These are phyloP conservation scores for Chionographis japonica DNA, from an alignment of 106 monocot genomes.

Conservation along the genomic window DNA sequence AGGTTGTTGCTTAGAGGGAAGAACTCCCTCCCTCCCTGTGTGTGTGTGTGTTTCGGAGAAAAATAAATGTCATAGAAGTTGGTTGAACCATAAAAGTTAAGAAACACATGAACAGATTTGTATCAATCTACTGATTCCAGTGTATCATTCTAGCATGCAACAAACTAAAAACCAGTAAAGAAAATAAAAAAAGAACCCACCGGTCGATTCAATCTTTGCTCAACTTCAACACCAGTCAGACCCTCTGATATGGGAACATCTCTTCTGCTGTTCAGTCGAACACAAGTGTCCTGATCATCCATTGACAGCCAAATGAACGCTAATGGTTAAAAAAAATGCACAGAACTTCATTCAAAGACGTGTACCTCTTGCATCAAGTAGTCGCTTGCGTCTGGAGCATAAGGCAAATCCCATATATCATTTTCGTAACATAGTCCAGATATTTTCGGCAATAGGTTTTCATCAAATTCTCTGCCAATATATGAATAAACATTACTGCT, in stretches of 20 bases:
- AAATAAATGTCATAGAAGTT: no score
- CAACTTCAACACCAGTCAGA: conserved; percentile 53
- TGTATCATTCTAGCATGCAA: background rate
- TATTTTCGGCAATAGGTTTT: conserved; percentile 55
- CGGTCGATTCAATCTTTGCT: conserved; percentile 32
- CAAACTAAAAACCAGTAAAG: background rate
- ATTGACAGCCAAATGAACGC: background rate
- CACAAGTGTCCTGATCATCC: conserved; percentile 42
- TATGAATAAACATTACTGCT: background rate
- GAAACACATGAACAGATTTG: no score
- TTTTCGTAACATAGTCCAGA: conserved; percentile 78
- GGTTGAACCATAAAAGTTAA: no score
- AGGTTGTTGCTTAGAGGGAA: no score
- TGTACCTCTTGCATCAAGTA: conserved; percentile 75
- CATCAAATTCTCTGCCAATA: conserved; percentile 80
- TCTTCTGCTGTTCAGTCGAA: conserved; percentile 31
- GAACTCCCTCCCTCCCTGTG: no score
- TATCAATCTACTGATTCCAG: no score
- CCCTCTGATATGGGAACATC: conserved; percentile 51
- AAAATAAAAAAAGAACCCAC: conserved; percentile 15
- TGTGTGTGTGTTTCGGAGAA: no score
- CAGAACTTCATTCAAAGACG: background rate
- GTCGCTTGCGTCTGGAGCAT: conserved; percentile 77
- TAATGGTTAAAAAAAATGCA: background rate
- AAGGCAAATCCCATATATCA: conserved; percentile 65